Conservation (phyloP, 1,284 basidiomycete genomes). For the Tylopilus sp. region DNA sequence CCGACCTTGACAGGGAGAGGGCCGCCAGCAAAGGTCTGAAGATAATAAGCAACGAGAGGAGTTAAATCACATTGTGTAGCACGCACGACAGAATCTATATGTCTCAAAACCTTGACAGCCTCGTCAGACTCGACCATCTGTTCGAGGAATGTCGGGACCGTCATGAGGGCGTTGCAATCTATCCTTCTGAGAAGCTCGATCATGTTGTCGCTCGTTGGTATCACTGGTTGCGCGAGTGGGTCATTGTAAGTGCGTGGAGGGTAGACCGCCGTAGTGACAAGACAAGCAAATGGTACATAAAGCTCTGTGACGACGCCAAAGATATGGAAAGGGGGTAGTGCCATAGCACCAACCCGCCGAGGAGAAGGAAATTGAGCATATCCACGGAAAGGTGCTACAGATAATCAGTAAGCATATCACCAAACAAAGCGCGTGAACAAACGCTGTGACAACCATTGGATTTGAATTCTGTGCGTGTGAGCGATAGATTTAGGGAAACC, state of each 20-base stretch:
- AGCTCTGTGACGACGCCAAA: slow-evolving; percentile 7
- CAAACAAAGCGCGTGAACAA: background rate
- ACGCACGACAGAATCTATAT: slow-evolving; percentile 20
- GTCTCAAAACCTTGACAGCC: slow-evolving; percentile 11
- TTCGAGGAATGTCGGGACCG: slow-evolving; percentile 17
- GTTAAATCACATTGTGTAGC: background rate
- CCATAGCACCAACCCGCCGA: background rate
- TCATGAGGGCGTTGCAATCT: slow-evolving; percentile 1
- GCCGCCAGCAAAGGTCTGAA: slow-evolving; percentile 26
- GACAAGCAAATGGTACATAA: background rate
- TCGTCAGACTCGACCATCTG: slow-evolving; percentile 15
- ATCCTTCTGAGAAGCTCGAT: slow-evolving; percentile 5
- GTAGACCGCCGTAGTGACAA: slow-evolving; percentile 6
- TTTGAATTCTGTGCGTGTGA: background rate
- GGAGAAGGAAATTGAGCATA: background rate
- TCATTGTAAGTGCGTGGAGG: slow-evolving; percentile 8
- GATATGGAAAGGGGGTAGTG: slow-evolving; percentile 5
- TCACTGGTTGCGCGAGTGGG: slow-evolving; percentile 6
- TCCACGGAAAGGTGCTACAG: too few species aligned
- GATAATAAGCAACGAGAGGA: background rate
- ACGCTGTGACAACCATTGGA: background rate
- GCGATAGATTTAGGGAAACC: background rate
- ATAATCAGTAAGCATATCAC: background rate
- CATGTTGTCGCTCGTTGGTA: slow-evolving; percentile 19
- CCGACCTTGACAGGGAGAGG: slow-evolving; percentile 26